Conservation (phyloP, 345 rosid genomes). For the Murraya paniculata region DNA sequence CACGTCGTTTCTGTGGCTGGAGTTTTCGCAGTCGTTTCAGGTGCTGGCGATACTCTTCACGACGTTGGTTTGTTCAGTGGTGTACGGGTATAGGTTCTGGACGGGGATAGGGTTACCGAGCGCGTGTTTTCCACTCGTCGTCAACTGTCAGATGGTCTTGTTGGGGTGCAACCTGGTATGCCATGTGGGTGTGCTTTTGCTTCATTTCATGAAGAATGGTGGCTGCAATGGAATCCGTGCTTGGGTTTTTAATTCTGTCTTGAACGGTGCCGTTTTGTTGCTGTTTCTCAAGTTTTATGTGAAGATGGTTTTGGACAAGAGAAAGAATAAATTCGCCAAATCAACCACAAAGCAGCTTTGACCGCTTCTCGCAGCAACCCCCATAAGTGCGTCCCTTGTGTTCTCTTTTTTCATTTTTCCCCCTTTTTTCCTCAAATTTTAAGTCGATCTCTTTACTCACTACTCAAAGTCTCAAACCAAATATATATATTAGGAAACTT, state of each 20-base stretch:
- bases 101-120: constrained; percentile 56
- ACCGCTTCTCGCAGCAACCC: too few relatives aligned
- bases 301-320: constrained; percentile 23
- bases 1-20: constrained; percentile 82
- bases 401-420: too few relatives aligned
- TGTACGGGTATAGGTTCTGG: constrained; percentile 75
- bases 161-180: constrained; percentile 60
- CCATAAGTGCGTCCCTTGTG: too few relatives aligned
- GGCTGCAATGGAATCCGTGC: constrained; percentile 85
- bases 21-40: constrained; percentile 86
- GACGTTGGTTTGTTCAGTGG: constrained; percentile 61
- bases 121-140: constrained; percentile 53
- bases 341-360: background rate
- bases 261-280: constrained; percentile 55
- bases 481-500: too few relatives aligned
- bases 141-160: constrained; percentile 54
- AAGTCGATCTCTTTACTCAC: too few relatives aligned
- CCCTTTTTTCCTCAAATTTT: too few relatives aligned
- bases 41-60: constrained; percentile 72
- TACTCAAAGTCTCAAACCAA: too few relatives aligned
- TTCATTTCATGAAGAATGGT: constrained; percentile 53
- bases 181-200: constrained; percentile 61
- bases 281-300: constrained; percentile 58
- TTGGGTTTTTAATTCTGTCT: constrained; percentile 61
- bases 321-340: background rate